Evolutionary conservation across 768 basidiomycete genomes (phyloP), one percentile per base, ranked within the genome.

Genomic region (Leccinellum rugosiceps): DNA sequence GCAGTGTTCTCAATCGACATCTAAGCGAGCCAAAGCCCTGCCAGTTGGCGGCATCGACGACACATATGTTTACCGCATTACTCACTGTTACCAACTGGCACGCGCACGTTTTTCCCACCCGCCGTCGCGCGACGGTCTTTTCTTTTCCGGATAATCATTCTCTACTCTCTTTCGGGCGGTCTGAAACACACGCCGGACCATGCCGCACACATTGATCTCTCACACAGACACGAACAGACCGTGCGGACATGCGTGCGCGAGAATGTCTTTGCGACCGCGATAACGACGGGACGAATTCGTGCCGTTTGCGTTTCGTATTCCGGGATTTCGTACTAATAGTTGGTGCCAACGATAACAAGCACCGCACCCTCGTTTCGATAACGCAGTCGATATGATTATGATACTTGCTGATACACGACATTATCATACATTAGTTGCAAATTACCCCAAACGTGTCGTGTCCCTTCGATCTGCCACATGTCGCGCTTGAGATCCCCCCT

Each of bases 201-300:
- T 25, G 21, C 45, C 45, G 23, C 21, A 25, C 15, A 21, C 23
- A 25, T 46, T 47, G 46, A 26, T 25, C 26, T 17, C 31, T 65
- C 66, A 66, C 65, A 65, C 65, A 41, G 21, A 30, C 59, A 25
- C 52, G 52, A 46, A 55, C 32, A 19, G 52, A 53, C 46, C 21
- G 23, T 28, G 26, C 30, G 14, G 41, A 43, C 19, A 19, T 43
- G 19, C 11, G 10, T 43, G 41, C 41, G 41, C 41, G n/a, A 43
- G 41, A 43, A 43, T 25, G 49, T 23, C 45, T 46, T 44, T 25
- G 45, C 30, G 48, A 44, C 45, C 41, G 28, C 43, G 54, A 65
- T 65, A 54, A 65, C 46, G 55, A 54, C 48, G 52, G 41, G 41
- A 19, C 19, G 41, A 43, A 43, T 19, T 19, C 41, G 41, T 43